Percentiles rank a stretch among this genome's conserved stretches.
phyloP scores from a whole-genome alignment of 805 yeast genomes.

The Yarrowia porcina region DNA sequence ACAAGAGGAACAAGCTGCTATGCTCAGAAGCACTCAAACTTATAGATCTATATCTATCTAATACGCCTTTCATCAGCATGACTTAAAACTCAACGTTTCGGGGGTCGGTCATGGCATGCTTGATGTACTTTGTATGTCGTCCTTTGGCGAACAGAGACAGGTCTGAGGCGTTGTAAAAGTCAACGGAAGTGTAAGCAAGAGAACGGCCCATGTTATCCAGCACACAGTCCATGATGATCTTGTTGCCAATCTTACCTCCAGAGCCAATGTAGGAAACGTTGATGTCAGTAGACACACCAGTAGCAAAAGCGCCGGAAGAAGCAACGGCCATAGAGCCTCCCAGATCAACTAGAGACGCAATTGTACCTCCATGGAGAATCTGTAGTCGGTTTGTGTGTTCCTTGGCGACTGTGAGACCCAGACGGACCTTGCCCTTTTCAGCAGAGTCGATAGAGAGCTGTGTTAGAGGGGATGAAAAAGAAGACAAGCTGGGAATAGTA shows the following conservation, averaged over 20 bases:
- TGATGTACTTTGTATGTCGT: constrained; percentile 44
- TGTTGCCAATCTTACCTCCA: constrained; percentile 39
- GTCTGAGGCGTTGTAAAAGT: constrained; percentile 34
- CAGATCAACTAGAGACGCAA: constrained; percentile 43
- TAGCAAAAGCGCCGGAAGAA: constrained; percentile 42
- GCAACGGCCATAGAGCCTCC: constrained; percentile 47
- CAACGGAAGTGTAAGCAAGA: constrained; percentile 44
- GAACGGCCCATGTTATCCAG: constrained; percentile 42
- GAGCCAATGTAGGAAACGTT: constrained; percentile 41
- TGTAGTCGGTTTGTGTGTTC: constrained; percentile 42
- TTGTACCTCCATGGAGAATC: constrained; percentile 44
- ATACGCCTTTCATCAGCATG: not conserved
- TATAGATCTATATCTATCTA: not conserved
- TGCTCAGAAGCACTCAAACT: no score
- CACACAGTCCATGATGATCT: constrained; percentile 32
- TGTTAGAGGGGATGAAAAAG: not conserved
- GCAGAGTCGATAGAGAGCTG: constrained; percentile 29
- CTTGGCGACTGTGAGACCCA: constrained; percentile 38
- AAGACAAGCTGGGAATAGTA: no score
- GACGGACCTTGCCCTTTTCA: constrained; percentile 37
- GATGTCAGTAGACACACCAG: constrained; percentile 46
- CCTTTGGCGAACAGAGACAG: constrained; percentile 42
- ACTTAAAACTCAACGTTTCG: constrained; percentile 14
- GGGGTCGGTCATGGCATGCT: constrained; percentile 36
- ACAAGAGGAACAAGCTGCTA: no score